phyloP scores from a whole-genome alignment of 2,329 filamentous ascomycete genomes.

The Lachnellula arida region DNA sequence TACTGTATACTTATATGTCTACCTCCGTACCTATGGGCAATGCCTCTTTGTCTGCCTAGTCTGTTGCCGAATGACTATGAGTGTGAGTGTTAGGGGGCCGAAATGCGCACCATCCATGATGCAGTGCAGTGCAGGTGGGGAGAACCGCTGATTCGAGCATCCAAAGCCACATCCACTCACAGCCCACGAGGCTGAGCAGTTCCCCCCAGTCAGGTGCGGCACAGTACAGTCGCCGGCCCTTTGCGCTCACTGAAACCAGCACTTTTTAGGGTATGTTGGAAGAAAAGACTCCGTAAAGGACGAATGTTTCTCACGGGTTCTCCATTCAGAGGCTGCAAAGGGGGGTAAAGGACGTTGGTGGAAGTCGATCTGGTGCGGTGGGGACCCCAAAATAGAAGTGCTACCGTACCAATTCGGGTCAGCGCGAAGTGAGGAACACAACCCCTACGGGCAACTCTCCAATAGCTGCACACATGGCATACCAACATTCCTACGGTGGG shows the following conservation, averaged over 20 bases:
- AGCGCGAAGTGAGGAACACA: background rate
- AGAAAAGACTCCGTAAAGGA: too few species aligned
- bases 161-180: slow-evolving; percentile 1
- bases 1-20: slow-evolving; percentile 12
- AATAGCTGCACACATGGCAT: background rate
- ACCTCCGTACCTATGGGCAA: background rate
- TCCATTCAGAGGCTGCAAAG: too few species aligned
- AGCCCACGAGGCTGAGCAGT: slow-evolving; percentile 4
- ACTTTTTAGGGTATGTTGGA: too few species aligned
- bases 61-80: background rate
- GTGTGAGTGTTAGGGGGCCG: background rate
- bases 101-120: background rate
- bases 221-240: background rate
- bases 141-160: background rate
- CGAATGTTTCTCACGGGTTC: too few species aligned
- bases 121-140: background rate
- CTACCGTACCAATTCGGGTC: background rate
- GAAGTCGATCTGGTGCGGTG: too few species aligned
- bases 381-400: background rate
- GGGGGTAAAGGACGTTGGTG: too few species aligned
- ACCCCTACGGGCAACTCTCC: background rate
- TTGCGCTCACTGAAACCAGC: background rate
- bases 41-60: slow-evolving; percentile 9
- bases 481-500: background rate
- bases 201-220: background rate